Percentiles rank a stretch among this genome's conserved stretches.
These are phyloP conservation scores for Nakaseomyces uthaithaninus DNA, from an alignment of 1,139 yeast species.

Conservation along the genomic window DNA sequence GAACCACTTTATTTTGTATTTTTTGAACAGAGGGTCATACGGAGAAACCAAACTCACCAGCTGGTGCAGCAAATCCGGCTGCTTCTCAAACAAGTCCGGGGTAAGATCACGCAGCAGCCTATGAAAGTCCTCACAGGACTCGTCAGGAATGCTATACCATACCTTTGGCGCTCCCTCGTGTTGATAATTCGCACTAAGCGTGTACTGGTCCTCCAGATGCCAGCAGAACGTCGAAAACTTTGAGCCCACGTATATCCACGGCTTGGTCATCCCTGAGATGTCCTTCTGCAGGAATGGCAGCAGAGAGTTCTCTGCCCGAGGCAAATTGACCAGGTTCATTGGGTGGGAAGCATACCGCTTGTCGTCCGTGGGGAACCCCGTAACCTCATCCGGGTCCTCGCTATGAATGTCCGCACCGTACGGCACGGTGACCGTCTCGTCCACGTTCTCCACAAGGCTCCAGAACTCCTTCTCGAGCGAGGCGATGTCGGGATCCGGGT, in stretches of 20 bases:
- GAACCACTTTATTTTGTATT: conserved; percentile 51
- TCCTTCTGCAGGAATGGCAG: conserved; percentile 51
- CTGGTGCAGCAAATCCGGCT: conserved; percentile 85
- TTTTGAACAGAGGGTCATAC: conserved; percentile 35
- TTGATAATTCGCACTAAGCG: conserved; percentile 69
- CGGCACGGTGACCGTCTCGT: conserved; percentile 46
- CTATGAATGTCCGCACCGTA: conserved; percentile 79
- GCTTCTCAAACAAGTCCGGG: conserved; percentile 78
- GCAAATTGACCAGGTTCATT: conserved; percentile 59
- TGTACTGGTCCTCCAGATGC: conserved; percentile 81
- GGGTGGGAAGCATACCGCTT: conserved; percentile 46
- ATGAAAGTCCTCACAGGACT: conserved; percentile 48
- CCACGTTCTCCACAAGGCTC: conserved; percentile 40
- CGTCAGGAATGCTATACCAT: conserved; percentile 71
- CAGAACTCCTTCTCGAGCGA: conserved; percentile 53
- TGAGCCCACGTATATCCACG: conserved; percentile 75
- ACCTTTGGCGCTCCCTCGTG: conserved; percentile 67
- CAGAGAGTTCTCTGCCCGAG: conserved; percentile 57
- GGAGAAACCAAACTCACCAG: conserved; percentile 78
- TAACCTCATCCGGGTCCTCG: conserved; percentile 48
- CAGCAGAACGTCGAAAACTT: conserved; percentile 72
- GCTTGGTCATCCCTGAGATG: conserved; percentile 75
- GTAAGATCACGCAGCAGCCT: conserved; percentile 46
- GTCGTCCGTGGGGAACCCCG: conserved; percentile 50
- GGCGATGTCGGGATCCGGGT: conserved; percentile 27